Percentiles rank a stretch among this genome's conserved stretches.
Conservation (phyloP, 495 filamentous ascomycete species). For the Cudoniella acicularis region DNA sequence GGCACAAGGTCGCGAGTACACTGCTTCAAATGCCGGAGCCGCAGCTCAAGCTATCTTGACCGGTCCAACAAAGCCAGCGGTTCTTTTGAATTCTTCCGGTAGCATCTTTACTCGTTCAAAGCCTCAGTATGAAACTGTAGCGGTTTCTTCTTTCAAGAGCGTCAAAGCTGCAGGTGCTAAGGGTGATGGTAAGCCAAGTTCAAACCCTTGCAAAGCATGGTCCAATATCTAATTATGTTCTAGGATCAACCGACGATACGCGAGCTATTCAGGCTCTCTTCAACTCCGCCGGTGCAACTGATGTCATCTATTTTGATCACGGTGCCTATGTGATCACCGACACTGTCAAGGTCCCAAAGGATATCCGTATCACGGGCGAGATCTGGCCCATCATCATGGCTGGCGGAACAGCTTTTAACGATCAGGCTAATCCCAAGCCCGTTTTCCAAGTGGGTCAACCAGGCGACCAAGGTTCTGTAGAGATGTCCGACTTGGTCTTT, state of each 20-base stretch:
- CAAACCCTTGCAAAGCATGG: background rate
- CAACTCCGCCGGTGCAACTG: slow-evolving; percentile 52
- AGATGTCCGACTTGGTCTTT: slow-evolving; percentile 83
- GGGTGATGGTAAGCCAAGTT: slow-evolving; percentile 57
- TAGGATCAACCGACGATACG: slow-evolving; percentile 57
- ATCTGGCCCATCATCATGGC: slow-evolving; percentile 89
- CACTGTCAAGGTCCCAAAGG: slow-evolving; percentile 77
- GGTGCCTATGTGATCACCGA: slow-evolving; percentile 76
- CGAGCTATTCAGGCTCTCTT: slow-evolving; percentile 66
- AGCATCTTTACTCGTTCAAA: slow-evolving; percentile 63
- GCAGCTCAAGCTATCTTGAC: slow-evolving; percentile 48
- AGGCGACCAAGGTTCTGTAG: slow-evolving; percentile 73
- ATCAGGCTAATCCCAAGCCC: slow-evolving; percentile 64
- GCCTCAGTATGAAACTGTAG: slow-evolving; percentile 67
- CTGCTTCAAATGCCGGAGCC: slow-evolving; percentile 35
- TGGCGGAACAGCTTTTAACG: slow-evolving; percentile 62
- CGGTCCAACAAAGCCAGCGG: slow-evolving; percentile 51
- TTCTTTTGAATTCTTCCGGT: slow-evolving; percentile 51
- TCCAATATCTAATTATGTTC: background rate
- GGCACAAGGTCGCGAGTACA: slow-evolving; percentile 71
- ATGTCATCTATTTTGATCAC: slow-evolving; percentile 89
- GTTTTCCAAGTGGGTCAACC: slow-evolving; percentile 75
- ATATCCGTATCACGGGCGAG: slow-evolving; percentile 83
- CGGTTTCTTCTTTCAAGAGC: slow-evolving; percentile 61
- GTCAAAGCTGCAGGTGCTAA: slow-evolving; percentile 73